Evolutionary conservation across 2,329 filamentous ascomycete species (phyloP).

Genomic region (Pseudogymnoascus sp.): DNA sequence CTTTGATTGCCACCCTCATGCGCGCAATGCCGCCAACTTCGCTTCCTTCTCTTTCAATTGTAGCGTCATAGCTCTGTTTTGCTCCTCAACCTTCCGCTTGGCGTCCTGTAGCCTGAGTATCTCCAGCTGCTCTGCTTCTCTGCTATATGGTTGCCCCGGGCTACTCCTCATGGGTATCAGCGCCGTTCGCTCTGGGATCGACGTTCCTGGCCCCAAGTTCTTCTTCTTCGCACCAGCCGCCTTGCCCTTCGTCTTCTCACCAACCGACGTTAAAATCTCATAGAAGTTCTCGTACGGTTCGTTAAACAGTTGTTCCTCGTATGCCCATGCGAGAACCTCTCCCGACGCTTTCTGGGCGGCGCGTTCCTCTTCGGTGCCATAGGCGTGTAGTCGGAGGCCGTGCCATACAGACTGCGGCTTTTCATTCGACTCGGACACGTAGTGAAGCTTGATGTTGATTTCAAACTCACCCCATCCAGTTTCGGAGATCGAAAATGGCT

Average conservation of each 20-base stretch:
- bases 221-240: slow-evolving; percentile 44
- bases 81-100: slow-evolving; percentile 50
- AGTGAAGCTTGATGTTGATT: slow-evolving; percentile 91
- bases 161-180: slow-evolving; percentile 63
- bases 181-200: slow-evolving; percentile 56
- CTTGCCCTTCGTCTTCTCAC: slow-evolving; percentile 42
- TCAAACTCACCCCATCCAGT: slow-evolving; percentile 98
- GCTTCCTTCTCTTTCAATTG: slow-evolving; percentile 53
- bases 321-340: slow-evolving; percentile 69
- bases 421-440: slow-evolving; percentile 76
- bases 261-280: slow-evolving; percentile 71
- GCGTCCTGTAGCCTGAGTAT: slow-evolving; percentile 55
- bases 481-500: slow-evolving; percentile 75
- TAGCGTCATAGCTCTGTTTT: slow-evolving; percentile 36
- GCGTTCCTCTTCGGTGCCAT: slow-evolving; percentile 70
- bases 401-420: slow-evolving; percentile 96
- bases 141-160: slow-evolving; percentile 64
- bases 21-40: slow-evolving; percentile 42
- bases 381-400: slow-evolving; percentile 83
- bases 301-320: slow-evolving; percentile 95
- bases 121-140: slow-evolving; percentile 58
- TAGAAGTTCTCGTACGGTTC: slow-evolving; percentile 92
- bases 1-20: neutral
- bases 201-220: slow-evolving; percentile 28
- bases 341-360: slow-evolving; percentile 47